Evolutionary conservation across 1,284 basidiomycete species (phyloP), one percentile per base, ranked within the genome.

Genomic region (Ustilago xerochloae): DNA sequence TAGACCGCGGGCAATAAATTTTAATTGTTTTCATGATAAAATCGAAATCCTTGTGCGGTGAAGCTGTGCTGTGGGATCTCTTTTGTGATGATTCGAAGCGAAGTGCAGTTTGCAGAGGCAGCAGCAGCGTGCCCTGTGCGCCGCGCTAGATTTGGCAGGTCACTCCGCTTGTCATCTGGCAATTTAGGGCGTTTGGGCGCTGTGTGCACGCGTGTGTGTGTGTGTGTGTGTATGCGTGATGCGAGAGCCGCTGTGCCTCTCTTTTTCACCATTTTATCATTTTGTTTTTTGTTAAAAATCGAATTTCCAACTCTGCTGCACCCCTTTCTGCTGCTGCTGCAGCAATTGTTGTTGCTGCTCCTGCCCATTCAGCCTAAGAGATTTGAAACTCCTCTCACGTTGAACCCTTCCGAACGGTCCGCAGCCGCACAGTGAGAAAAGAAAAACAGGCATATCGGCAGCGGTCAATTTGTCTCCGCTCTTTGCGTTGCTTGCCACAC

Each of bases 81-180:
- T 13, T 43, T 36, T 36, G 35, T 26, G 38, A 41, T 41, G 24
- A 29, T 29, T 46, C 45, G 45, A 32, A 47, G 24, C n/a, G 22
- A 18, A 46, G n/a, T n/a, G n/a, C n/a, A n/a, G n/a, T n/a, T n/a
- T n/a, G n/a, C n/a, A n/a, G n/a, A n/a, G n/a, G n/a, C n/a, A n/a
- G n/a, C n/a, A n/a, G n/a, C n/a, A 6, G 41, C 33, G 26, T 51
- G 49, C 49, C 49, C 49, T 29, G 50, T 52, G 50, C 50, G 26
- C 28, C 10, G 28, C 50, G 49, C 49, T 51, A 41, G 38, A 43
- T 52, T 52, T 52, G 50, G 50, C 50, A 52, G 50, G 26, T 52
- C 26, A 52, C 50, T 52, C 50, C 50, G 50, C 26, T 28, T 52
- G 50, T 52, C 38, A 52, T n/a, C 20, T 9, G 22, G 20, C 49